phyloP scores from a whole-genome alignment of 352 stramenopile species.

The Phytophthora pluvialis region DNA sequence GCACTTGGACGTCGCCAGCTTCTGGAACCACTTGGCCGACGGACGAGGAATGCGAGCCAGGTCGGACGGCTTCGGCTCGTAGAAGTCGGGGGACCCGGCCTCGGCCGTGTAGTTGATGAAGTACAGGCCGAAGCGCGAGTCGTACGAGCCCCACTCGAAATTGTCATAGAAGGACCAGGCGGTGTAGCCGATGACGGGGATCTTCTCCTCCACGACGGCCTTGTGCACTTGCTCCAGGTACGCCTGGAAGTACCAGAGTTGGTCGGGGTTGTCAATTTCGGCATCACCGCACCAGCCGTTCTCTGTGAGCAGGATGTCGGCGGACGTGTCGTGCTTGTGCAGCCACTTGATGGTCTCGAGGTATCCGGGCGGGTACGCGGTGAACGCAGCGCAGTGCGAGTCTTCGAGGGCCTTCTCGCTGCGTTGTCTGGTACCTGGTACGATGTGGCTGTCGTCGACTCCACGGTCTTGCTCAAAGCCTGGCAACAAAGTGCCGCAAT shows the following conservation, averaged over 20 bases:
- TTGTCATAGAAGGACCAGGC: constrained; percentile 46
- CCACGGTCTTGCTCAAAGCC: constrained; percentile 53
- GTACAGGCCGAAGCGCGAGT: constrained; percentile 55
- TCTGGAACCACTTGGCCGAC: constrained; percentile 43
- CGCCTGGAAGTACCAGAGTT: constrained; percentile 68
- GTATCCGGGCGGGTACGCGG: constrained; percentile 58
- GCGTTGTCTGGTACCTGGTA: constrained; percentile 15
- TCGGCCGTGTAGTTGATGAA: constrained; percentile 58
- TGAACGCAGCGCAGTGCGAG: constrained; percentile 48
- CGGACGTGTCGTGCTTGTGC: constrained; percentile 46
- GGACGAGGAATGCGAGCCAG: constrained; percentile 43
- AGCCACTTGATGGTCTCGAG: constrained; percentile 59
- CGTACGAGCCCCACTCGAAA: constrained; percentile 41
- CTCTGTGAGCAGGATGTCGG: constrained; percentile 58
- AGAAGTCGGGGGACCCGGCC: constrained; percentile 23
- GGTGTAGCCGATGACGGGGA: constrained; percentile 91
- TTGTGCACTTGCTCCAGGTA: constrained; percentile 64
- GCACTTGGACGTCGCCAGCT: constrained; percentile 33
- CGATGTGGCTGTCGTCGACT: constrained; percentile 31
- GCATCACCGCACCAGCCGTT: constrained; percentile 66
- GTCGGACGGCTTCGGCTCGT: constrained; percentile 28
- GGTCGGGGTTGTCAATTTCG: constrained; percentile 56
- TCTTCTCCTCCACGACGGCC: constrained; percentile 50
- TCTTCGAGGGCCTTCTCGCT: constrained; percentile 14
- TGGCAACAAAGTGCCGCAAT: constrained; percentile 35